phyloP scores from a whole-genome alignment of 106 monocot genomes.

The Alisma plantagoaquatica region DNA sequence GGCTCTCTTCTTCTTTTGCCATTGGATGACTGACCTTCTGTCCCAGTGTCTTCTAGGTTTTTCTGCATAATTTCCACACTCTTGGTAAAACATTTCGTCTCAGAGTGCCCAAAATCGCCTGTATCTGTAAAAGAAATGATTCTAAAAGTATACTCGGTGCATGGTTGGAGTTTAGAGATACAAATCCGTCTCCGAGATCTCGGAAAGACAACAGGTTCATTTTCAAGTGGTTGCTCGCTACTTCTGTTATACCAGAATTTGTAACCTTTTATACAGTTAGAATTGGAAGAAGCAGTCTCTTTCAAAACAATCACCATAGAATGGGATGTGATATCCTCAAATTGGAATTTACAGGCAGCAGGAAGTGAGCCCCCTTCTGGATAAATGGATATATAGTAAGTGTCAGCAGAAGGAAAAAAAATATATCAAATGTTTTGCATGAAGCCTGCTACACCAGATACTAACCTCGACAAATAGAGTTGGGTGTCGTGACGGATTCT shows the following conservation, averaged over 20 bases:
- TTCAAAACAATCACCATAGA: slow-evolving; percentile 51
- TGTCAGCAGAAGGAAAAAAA: background rate
- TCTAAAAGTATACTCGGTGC: slow-evolving; percentile 81
- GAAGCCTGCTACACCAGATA: background rate
- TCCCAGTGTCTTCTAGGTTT: slow-evolving; percentile 21
- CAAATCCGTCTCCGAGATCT: slow-evolving; percentile 63
- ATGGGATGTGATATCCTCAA: slow-evolving; percentile 50
- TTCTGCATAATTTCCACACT: slow-evolving; percentile 68
- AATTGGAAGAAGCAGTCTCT: slow-evolving; percentile 25
- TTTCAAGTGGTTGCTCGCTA: slow-evolving; percentile 34
- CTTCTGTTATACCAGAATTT: slow-evolving; percentile 79
- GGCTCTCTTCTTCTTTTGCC: slow-evolving; percentile 32
- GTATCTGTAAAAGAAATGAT: slow-evolving; percentile 81
- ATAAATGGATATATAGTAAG: slow-evolving; percentile 4
- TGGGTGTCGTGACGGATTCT: slow-evolving; percentile 10
- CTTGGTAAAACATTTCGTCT: slow-evolving; percentile 76
- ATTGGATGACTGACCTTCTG: slow-evolving; percentile 30
- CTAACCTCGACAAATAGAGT: slow-evolving; percentile 29
- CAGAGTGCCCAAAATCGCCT: slow-evolving; percentile 83
- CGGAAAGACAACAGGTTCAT: slow-evolving; percentile 57
- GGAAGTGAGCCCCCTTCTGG: slow-evolving; percentile 45
- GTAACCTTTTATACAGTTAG: slow-evolving; percentile 45
- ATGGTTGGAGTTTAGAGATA: slow-evolving; percentile 74
- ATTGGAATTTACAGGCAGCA: slow-evolving; percentile 52
- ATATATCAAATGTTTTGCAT: background rate